Evolutionary conservation across 2,329 filamentous ascomycete species (phyloP).

Genomic region (Colletotrichum simmondsii): DNA sequence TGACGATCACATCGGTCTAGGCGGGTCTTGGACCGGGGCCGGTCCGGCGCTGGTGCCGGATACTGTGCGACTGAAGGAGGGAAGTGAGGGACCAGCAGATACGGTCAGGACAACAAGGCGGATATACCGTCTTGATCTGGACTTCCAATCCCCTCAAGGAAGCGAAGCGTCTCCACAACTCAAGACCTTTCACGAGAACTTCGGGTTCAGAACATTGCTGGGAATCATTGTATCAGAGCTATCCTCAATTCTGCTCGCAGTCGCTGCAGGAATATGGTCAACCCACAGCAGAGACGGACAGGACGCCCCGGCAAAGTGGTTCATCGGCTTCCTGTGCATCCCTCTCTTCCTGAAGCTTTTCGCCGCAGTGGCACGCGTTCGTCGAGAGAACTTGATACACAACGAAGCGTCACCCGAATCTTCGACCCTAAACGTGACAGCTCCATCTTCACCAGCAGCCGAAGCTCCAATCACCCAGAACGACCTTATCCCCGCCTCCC

Average conservation of each 20-base stretch:
- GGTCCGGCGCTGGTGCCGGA: constrained; percentile 5
- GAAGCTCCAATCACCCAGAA: neutral
- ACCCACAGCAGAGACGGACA: neutral
- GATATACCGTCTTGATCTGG: neutral
- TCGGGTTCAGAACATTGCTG: neutral
- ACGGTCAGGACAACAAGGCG: neutral
- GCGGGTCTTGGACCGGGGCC: neutral
- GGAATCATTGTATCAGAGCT: neutral
- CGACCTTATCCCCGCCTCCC: neutral
- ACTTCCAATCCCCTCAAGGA: neutral
- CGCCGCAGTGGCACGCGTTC: neutral
- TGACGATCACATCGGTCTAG: neutral
- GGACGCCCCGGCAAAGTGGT: neutral
- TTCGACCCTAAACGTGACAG: constrained; percentile 18
- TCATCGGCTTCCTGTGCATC: neutral
- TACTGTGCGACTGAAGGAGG: neutral
- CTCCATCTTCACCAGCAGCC: constrained; percentile 16
- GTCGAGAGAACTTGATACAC: neutral
- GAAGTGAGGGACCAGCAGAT: neutral
- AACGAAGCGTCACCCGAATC: neutral
- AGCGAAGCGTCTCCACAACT: neutral
- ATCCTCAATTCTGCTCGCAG: constrained; percentile 27
- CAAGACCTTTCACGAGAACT: neutral
- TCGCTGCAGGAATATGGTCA: neutral
- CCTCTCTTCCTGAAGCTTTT: neutral